Evolutionary conservation across 139 green algal genomes (phyloP), one percentile per base, ranked within the genome.

Genomic region (Chlamydomonas schloesseri): DNA sequence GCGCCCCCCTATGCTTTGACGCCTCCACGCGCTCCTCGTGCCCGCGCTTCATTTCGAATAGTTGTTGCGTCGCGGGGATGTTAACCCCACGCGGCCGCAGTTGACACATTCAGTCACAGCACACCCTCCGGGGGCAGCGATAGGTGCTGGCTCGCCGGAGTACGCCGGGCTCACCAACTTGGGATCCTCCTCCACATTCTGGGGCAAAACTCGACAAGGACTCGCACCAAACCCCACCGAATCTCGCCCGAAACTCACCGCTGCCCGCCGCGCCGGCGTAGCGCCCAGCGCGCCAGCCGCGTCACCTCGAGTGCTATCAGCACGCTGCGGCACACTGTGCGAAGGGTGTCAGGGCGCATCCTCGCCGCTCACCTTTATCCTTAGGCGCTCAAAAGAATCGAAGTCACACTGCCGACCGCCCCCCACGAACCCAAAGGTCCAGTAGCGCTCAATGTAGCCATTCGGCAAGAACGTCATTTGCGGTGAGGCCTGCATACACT

Each of bases 361-460:
- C 67, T 72, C 67, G 29, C n/a, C n/a, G n/a, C n/a, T n/a, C n/a
- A n/a, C n/a, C n/a, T 72, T 72, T 42, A 72, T 47, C 67, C 67
- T 72, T 72, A 42, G n/a, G 67, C 67, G 67, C 67, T 72, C 67
- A 72, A 72, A 72, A 69, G 62, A 69, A 69, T 69, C 62, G 24
- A 69, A 72, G 67, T n/a, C 67, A 72, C 67, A 72, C 67, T 72
- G 67, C 67, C 67, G 67, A 72, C 67, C 67, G 67, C 67, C 67
- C 67, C 29, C 67, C 67, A 72, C 67, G 67, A 72, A 72, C 67
- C 67, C 67, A 72, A 72, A 72, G 67, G 67, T 72, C 67, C 67
- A 72, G 67, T 72, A 72, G 67, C 67, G 67, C 67, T 72, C 67
- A 72, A 72, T 72, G 67, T 72, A 72, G 67, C 67, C 67, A 72